These are phyloP conservation scores for Botrytis byssoidea DNA, from an alignment of 2,329 filamentous ascomycete species.

Conservation along the genomic window DNA sequence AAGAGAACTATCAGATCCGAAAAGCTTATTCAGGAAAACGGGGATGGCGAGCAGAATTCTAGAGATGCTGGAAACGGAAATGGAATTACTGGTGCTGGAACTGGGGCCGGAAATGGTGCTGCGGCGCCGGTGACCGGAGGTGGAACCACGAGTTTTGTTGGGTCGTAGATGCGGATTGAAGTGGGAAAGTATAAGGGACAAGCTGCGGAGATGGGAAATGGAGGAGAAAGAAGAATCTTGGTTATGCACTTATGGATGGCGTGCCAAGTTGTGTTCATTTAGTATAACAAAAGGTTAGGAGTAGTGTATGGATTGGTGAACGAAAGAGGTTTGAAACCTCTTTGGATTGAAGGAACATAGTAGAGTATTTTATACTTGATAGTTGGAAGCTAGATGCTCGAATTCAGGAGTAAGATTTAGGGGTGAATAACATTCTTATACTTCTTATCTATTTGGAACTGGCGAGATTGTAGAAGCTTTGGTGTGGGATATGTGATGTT, in stretches of 20 bases:
- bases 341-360: neutral
- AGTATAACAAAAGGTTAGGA: neutral
- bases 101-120: neutral
- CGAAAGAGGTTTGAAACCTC: neutral
- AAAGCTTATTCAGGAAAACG: constrained; percentile 15
- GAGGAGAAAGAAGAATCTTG: neutral
- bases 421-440: neutral
- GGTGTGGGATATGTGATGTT: neutral
- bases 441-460: neutral
- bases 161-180: neutral
- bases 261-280: neutral
- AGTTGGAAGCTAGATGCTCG: neutral
- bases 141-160: neutral
- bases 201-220: neutral
- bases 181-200: neutral
- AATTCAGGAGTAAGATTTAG: neutral
- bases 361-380: constrained; percentile 3
- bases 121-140: neutral
- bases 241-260: neutral
- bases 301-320: neutral
- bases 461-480: neutral
- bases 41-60: neutral
- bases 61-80: neutral
- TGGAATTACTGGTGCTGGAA: neutral
- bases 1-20: constrained; percentile 42